Percentiles rank a stretch among this genome's conserved stretches.
These are phyloP conservation scores for Ustilago crameri DNA, from an alignment of 1,284 basidiomycete species.

Conservation along the genomic window DNA sequence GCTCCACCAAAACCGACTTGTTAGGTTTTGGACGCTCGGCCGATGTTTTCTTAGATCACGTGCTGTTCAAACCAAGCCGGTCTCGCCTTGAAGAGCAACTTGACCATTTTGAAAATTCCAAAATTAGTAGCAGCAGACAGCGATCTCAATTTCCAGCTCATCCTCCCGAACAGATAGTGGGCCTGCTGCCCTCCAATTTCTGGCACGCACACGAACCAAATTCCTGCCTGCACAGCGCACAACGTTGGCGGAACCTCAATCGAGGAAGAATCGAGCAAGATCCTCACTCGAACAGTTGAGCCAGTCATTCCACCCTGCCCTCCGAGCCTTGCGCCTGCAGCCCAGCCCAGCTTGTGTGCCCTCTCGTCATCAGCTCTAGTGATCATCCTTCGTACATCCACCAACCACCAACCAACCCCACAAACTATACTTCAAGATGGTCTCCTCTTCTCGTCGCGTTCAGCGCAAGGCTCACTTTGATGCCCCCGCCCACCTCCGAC, in stretches of 20 bases:
- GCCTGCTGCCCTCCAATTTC: neutral
- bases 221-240: too few species aligned
- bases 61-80: too few species aligned
- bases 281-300: too few species aligned
- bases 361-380: constrained; percentile 5
- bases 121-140: constrained; percentile 20
- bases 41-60: too few species aligned
- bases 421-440: constrained; percentile 57
- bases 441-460: constrained; percentile 59
- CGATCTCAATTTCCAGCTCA: neutral
- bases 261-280: too few species aligned
- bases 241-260: too few species aligned
- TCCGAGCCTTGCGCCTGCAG: too few species aligned
- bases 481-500: constrained; percentile 74
- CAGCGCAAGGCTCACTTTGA: constrained; percentile 66
- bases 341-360: neutral
- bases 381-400: constrained; percentile 13
- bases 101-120: neutral
- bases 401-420: constrained; percentile 14
- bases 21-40: too few species aligned
- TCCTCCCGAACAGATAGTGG: constrained; percentile 8
- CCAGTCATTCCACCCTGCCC: too few species aligned
- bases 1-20: too few species aligned
- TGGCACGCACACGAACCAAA: too few species aligned
- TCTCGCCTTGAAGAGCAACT: too few species aligned